Evolutionary conservation across 306 rosid genomes (phyloP).

Genomic region (Herpetospermum pedunculosum): DNA sequence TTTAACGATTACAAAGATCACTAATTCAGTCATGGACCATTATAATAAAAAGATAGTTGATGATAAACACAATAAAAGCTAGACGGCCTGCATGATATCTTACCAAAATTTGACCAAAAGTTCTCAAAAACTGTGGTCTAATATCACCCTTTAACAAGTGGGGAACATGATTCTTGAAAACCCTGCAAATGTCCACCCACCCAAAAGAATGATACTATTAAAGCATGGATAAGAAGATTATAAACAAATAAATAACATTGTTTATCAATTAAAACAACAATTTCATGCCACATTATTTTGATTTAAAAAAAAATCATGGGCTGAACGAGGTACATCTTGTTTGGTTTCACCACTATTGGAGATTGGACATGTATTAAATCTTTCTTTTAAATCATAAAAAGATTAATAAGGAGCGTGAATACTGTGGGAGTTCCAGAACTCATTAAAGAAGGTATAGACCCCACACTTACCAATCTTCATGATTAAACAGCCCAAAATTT

Average conservation of each 20-base stretch:
- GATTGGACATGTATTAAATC: background rate
- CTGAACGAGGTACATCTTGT: background rate
- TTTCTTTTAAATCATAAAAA: background rate
- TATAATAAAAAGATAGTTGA: background rate
- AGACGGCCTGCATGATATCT: constrained; percentile 16
- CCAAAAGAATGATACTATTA: constrained; percentile 1
- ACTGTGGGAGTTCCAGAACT: background rate
- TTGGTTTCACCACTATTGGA: background rate
- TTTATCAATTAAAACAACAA: background rate
- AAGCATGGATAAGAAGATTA: background rate
- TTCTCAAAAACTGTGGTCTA: constrained; percentile 32
- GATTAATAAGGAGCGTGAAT: background rate
- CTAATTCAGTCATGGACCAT: background rate
- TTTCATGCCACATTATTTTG: background rate
- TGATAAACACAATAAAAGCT: background rate
- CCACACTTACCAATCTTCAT: background rate
- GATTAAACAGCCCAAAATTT: background rate
- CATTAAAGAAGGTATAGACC: background rate
- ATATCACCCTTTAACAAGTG: constrained; percentile 46
- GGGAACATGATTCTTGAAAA: constrained; percentile 72
- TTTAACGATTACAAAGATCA: background rate
- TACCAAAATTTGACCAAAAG: constrained; percentile 48
- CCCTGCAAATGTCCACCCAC: constrained; percentile 36
- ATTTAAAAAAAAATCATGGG: background rate
- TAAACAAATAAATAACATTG: background rate